phyloP scores from a whole-genome alignment of 1,139 yeast species.

The Taphrina flavorubra region DNA sequence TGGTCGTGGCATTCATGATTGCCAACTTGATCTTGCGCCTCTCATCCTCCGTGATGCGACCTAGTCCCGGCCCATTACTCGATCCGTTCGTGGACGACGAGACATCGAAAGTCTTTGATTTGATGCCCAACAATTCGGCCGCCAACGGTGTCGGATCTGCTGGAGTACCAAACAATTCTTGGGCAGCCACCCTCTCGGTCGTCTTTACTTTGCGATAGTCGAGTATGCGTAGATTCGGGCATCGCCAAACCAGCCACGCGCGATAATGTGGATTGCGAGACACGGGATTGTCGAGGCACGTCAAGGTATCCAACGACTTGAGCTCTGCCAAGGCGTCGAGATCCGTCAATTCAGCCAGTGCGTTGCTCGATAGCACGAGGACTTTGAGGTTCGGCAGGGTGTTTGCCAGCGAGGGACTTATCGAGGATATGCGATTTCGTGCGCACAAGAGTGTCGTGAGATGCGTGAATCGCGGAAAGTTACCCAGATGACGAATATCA shows the following conservation, averaged over 20 bases:
- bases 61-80: conserved; percentile 41
- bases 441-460: conserved; percentile 63
- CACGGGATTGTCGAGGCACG: conserved; percentile 68
- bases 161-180: conserved; percentile 58
- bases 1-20: conserved; percentile 65
- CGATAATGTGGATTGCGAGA: conserved; percentile 64
- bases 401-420: conserved; percentile 53
- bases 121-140: conserved; percentile 48
- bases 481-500: conserved; percentile 61
- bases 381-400: conserved; percentile 58
- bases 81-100: conserved; percentile 39
- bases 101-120: conserved; percentile 47
- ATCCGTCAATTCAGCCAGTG: conserved; percentile 55
- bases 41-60: conserved; percentile 63
- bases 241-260: conserved; percentile 62
- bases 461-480: conserved; percentile 58
- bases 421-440: conserved; percentile 60
- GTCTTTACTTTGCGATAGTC: conserved; percentile 70
- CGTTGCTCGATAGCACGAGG: conserved; percentile 63
- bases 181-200: conserved; percentile 59
- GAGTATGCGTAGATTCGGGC: conserved; percentile 67
- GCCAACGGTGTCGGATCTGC: conserved; percentile 52
- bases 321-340: conserved; percentile 55
- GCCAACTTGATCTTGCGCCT: conserved; percentile 59
- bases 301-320: conserved; percentile 57